phyloP scores from a whole-genome alignment of 257 asterid species.

The Petunia axillaris region DNA sequence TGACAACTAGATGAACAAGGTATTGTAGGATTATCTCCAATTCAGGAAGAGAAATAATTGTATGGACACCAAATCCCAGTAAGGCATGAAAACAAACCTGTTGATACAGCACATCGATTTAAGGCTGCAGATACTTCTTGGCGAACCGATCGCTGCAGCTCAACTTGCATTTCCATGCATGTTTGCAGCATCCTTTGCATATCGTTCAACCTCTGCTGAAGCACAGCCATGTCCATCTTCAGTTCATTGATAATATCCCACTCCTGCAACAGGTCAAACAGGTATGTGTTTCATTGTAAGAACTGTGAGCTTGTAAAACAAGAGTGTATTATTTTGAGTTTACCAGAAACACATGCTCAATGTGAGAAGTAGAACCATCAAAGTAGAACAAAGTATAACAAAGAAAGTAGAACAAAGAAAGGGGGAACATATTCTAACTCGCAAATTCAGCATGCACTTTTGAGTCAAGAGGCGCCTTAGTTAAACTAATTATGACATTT shows the following conservation, averaged over 20 bases:
- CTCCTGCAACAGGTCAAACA: slow-evolving; percentile 44
- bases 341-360: slow-evolving; percentile 7
- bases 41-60: not conserved
- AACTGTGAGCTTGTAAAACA: not conserved
- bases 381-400: not conserved
- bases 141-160: slow-evolving; percentile 68
- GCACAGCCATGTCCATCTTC: slow-evolving; percentile 77
- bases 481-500: not conserved
- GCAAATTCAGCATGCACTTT: not conserved
- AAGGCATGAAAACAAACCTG: slow-evolving; percentile 45
- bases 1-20: slow-evolving; percentile 13
- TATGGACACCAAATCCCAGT: not conserved
- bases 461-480: not conserved
- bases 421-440: not conserved
- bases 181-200: slow-evolving; percentile 89
- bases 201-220: slow-evolving; percentile 71
- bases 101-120: slow-evolving; percentile 51
- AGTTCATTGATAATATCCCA: slow-evolving; percentile 72
- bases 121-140: slow-evolving; percentile 89
- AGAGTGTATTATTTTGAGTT: not conserved
- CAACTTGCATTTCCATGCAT: slow-evolving; percentile 88
- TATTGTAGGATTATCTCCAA: not conserved
- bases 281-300: not conserved
- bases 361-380: not conserved
- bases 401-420: not conserved